phyloP scores from a whole-genome alignment of 495 filamentous ascomycete genomes.

The Tuber calosporum region DNA sequence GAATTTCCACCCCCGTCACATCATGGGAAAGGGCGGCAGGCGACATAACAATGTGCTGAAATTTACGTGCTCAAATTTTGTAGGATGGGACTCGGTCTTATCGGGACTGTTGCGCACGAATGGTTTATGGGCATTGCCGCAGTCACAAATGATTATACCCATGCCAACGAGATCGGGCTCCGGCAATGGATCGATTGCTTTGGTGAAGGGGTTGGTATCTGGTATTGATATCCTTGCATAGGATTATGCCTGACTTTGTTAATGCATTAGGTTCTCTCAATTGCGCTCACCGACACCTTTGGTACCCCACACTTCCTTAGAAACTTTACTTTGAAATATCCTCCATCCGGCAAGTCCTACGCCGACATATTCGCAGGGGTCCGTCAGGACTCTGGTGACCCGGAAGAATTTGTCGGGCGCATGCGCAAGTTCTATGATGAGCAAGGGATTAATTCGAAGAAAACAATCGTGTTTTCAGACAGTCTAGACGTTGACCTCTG shows the following conservation, averaged over 20 bases:
- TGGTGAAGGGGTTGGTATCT: conserved; percentile 59
- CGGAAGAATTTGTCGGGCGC: conserved; percentile 67
- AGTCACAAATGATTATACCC: conserved; percentile 74
- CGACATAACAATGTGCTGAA: neutral
- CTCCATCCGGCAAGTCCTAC: conserved; percentile 51
- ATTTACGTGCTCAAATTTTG: conserved; percentile 51
- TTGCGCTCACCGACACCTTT: conserved; percentile 96
- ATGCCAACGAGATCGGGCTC: conserved; percentile 74
- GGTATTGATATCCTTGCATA: conserved; percentile 20
- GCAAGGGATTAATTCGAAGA: conserved; percentile 68
- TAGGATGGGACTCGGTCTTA: conserved; percentile 67
- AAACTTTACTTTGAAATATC: conserved; percentile 62
- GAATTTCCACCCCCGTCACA: neutral
- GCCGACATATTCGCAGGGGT: conserved; percentile 81
- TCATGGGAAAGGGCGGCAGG: neutral
- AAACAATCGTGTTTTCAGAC: conserved; percentile 96
- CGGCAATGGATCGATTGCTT: conserved; percentile 86
- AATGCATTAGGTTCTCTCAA: conserved; percentile 55
- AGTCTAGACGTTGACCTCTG: conserved; percentile 86
- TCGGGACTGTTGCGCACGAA: conserved; percentile 95
- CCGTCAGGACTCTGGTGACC: conserved; percentile 92
- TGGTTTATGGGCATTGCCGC: conserved; percentile 99
- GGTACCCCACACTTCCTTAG: conserved; percentile 84
- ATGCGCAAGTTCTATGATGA: conserved; percentile 82
- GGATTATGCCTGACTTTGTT: conserved; percentile 41